Evolutionary conservation across 2,329 filamentous ascomycete genomes (phyloP).

Genomic region (Sporothrix mexicana): DNA sequence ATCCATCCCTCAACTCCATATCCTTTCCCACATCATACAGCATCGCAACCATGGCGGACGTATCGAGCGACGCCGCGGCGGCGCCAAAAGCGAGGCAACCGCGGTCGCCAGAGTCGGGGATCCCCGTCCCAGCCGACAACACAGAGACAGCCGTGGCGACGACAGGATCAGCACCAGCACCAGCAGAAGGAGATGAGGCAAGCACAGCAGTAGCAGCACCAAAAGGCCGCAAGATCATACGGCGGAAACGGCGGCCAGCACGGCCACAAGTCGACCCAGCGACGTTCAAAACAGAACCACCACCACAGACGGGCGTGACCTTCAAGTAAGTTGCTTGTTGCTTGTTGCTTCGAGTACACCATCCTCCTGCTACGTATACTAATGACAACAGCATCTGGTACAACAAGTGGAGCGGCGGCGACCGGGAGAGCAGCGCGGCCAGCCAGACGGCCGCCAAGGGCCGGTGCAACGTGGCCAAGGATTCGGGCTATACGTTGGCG

Average conservation of each 20-base stretch:
- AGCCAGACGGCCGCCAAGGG: constrained; percentile 81
- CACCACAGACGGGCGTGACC: constrained; percentile 89
- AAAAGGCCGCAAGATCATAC: constrained; percentile 89
- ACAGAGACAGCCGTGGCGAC: constrained; percentile 22
- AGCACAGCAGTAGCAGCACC: constrained; percentile 7
- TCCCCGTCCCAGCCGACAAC: background rate
- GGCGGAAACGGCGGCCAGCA: constrained; percentile 88
- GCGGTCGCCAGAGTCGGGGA: constrained; percentile 18
- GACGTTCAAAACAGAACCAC: constrained; percentile 80
- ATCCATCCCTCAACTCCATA: background rate
- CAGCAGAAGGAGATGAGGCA: background rate
- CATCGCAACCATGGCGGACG: constrained; percentile 20
- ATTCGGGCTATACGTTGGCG: constrained; percentile 78
- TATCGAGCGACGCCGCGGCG: background rate
- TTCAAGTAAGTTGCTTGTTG: constrained; percentile 68
- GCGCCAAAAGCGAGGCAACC: constrained; percentile 1
- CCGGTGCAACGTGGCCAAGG: constrained; percentile 83
- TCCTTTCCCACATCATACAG: too few relatives aligned
- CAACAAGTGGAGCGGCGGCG: constrained; percentile 97
- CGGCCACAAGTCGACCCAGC: constrained; percentile 88
- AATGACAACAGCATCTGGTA: constrained; percentile 85
- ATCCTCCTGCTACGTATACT: background rate
- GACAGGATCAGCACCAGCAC: background rate
- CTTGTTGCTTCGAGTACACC: too few relatives aligned
- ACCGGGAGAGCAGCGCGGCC: constrained; percentile 88